phyloP scores from a whole-genome alignment of 1,284 basidiomycete species.

The Kalmanozyma brasiliensis region DNA sequence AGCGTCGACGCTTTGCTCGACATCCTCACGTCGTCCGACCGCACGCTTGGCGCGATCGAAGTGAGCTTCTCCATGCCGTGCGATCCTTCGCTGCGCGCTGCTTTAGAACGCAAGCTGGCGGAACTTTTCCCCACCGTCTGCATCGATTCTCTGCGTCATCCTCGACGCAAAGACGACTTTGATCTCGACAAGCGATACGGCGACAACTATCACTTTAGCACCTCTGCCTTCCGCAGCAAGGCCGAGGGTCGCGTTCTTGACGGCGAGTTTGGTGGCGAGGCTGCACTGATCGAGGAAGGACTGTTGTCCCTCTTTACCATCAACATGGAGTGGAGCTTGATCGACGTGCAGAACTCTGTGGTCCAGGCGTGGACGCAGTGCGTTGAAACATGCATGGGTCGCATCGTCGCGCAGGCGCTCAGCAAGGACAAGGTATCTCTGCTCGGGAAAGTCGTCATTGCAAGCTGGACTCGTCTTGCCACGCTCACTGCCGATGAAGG shows the following conservation, averaged over 20 bases:
- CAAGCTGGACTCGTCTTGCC: conserved; percentile 44
- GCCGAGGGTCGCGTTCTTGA: conserved; percentile 60
- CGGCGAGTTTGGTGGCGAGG: conserved; percentile 28
- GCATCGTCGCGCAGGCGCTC: conserved; percentile 74
- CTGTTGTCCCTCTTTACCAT: conserved; percentile 72
- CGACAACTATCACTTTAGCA: conserved; percentile 78
- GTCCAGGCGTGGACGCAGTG: conserved; percentile 83
- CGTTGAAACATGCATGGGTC: conserved; percentile 72
- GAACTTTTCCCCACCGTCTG: conserved; percentile 66
- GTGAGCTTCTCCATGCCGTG: conserved; percentile 76
- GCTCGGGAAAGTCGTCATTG: conserved; percentile 34
- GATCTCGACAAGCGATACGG: conserved; percentile 76
- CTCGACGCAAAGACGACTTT: conserved; percentile 74
- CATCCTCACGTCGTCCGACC: conserved; percentile 73
- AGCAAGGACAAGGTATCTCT: conserved; percentile 71
- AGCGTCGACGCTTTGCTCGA: conserved; percentile 73
- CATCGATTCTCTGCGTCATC: conserved; percentile 72
- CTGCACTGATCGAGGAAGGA: conserved; percentile 56
- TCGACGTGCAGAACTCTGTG: conserved; percentile 80
- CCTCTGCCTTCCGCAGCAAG: conserved; percentile 55
- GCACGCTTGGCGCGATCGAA: conserved; percentile 74
- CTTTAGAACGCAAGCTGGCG: conserved; percentile 66
- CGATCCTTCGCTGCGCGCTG: conserved; percentile 77
- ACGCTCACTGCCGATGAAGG: conserved; percentile 75
- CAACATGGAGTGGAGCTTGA: conserved; percentile 84